These are phyloP conservation scores for Phialophora tarda DNA, from an alignment of 2,329 filamentous ascomycete species.

Conservation along the genomic window DNA sequence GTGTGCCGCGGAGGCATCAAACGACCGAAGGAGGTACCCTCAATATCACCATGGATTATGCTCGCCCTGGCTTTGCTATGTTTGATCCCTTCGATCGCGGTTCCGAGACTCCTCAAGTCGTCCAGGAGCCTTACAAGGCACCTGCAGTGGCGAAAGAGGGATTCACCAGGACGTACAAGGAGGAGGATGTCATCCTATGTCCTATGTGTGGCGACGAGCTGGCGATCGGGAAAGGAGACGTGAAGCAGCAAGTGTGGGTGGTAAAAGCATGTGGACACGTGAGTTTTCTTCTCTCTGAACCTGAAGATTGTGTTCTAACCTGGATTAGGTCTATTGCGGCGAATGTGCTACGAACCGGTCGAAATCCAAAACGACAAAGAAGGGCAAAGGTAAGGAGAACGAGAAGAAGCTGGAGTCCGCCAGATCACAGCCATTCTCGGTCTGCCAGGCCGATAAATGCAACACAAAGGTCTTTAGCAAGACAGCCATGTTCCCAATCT, in stretches of 20 bases:
- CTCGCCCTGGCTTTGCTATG: conserved; percentile 50
- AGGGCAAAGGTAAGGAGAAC: conserved; percentile 42
- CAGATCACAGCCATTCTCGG: conserved; percentile 50
- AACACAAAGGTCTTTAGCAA: conserved; percentile 48
- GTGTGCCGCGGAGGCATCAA: conserved; percentile 33
- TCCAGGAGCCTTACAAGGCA: conserved; percentile 58
- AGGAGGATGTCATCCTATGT: conserved; percentile 77
- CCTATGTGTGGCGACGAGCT: conserved; percentile 86
- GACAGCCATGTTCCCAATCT: conserved; percentile 54
- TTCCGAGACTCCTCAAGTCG: conserved; percentile 36
- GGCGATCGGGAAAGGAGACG: conserved; percentile 68
- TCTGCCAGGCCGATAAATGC: conserved; percentile 52
- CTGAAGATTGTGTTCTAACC: conserved; percentile 13
- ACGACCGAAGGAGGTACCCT: conserved; percentile 33
- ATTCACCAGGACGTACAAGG: conserved; percentile 77
- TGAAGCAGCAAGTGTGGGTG: conserved; percentile 89
- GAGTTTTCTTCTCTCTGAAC: conserved; percentile 47
- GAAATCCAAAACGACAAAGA: conserved; percentile 43
- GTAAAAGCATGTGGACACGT: conserved; percentile 92
- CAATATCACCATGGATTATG: conserved; percentile 48
- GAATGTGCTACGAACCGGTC: conserved; percentile 52
- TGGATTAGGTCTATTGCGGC: conserved; percentile 55
- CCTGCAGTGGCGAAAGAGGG: conserved; percentile 72
- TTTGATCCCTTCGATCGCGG: conserved; percentile 34
- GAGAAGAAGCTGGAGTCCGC: conserved; percentile 31